Evolutionary conservation across 768 basidiomycete species (phyloP).

Genomic region (Hemileccinum rubropunctum): DNA sequence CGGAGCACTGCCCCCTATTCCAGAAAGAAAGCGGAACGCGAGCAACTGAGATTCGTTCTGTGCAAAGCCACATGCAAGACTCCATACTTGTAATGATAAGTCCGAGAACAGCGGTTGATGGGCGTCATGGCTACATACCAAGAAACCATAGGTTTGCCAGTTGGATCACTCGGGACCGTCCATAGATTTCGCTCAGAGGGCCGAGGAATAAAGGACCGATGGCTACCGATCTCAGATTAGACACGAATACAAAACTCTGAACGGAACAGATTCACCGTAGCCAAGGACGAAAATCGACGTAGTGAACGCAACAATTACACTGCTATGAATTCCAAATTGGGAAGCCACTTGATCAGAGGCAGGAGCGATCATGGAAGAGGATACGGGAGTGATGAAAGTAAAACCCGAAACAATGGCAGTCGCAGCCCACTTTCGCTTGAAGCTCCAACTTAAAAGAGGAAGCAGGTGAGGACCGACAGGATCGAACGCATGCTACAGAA

Average conservation of each 20-base stretch:
- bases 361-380: conserved; percentile 75
- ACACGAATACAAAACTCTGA: background rate
- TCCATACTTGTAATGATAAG: conserved; percentile 47
- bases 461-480: background rate
- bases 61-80: conserved; percentile 61
- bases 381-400: conserved; percentile 65
- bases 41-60: conserved; percentile 56
- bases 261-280: conserved; percentile 43
- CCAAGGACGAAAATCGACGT: conserved; percentile 60
- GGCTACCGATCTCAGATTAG: conserved; percentile 3
- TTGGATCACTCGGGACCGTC: conserved; percentile 61
- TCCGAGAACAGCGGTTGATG: background rate
- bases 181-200: conserved; percentile 71
- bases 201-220: conserved; percentile 44
- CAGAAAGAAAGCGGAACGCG: conserved; percentile 66
- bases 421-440: conserved; percentile 58
- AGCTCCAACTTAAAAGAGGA: conserved; percentile 48
- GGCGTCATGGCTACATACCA: conserved; percentile 34
- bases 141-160: conserved; percentile 64
- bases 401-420: conserved; percentile 64
- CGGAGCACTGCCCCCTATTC: conserved; percentile 72
- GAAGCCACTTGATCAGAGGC: conserved; percentile 49
- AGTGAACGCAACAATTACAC: conserved; percentile 50
- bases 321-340: conserved; percentile 53
- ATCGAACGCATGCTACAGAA: background rate